Conservation (phyloP, 176 grass and related monocot genomes). For the Aegilops speltoides region DNA sequence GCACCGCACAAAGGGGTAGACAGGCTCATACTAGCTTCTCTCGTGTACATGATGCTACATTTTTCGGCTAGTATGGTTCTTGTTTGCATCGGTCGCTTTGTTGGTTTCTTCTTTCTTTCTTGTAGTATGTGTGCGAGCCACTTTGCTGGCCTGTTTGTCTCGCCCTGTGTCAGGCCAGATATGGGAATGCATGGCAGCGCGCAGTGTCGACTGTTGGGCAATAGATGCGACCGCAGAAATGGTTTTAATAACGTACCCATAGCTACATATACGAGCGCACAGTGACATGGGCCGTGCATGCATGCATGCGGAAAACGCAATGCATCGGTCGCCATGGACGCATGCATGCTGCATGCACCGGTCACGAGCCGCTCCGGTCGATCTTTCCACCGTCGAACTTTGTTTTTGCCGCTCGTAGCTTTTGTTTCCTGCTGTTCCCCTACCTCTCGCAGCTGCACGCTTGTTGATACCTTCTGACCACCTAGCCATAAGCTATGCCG, state of each 20-base stretch:
- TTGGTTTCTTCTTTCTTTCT: neutral
- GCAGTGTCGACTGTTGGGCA: conserved; percentile 33
- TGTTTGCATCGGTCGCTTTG: neutral
- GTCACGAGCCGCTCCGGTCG: too few species aligned
- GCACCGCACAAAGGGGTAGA: neutral
- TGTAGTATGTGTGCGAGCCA: neutral
- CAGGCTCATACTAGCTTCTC: too few species aligned
- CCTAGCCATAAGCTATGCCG: neutral
- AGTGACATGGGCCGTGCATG: neutral
- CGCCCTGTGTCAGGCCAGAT: conserved; percentile 44
- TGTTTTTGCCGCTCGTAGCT: neutral
- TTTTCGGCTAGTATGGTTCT: neutral
- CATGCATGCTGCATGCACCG: neutral
- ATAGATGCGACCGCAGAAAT: conserved; percentile 37
- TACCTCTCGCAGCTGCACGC: neutral
- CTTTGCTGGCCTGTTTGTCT: conserved; percentile 10
- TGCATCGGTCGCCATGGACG: neutral
- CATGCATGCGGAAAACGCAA: neutral
- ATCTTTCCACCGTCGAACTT: neutral
- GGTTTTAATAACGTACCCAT: neutral
- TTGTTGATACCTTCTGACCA: neutral
- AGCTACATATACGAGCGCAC: neutral
- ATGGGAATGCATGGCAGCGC: conserved; percentile 34
- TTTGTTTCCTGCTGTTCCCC: neutral
- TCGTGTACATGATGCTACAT: too few species aligned